Evolutionary conservation across 345 rosid genomes (phyloP), one percentile per base, ranked within the genome.

Genomic region (Eucalyptus regnans): DNA sequence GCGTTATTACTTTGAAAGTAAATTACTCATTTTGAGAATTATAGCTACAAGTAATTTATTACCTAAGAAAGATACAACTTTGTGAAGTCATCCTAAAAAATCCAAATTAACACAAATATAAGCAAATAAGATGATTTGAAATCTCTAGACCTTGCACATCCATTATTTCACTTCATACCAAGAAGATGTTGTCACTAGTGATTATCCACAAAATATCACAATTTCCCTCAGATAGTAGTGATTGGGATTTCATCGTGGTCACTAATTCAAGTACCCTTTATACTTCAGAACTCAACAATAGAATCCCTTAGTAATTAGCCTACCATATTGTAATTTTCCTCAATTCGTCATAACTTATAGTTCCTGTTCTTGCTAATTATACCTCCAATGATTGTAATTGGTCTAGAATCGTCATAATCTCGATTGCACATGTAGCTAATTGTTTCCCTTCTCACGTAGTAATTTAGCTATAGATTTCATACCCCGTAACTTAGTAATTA

Each of bases 241-340:
- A 71, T 71, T 18, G 0, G 83, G 0, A 71, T 0, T 9, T 37
- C 83, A 71, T 10, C 43, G 1, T 71, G 83, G 13, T 71, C 0
- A 68, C 44, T 68, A 68, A 71, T 71, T 71, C 7, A 71, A 33
- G 44, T 17, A 71, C 81, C 44, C 13, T 71, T 33, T 68, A 5
- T 33, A 33, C 44, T 37, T 71, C 44, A 8, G 44, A 71, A 71
- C 81, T 71, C 80, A 9, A 71, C 44, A 33, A 33, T 71, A 71
- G 81, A 71, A 71, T 71, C 81, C 11, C 3, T 33, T 33, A 71
- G 4, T 71, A 16, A 71, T 71, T 71, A 33, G 0, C 44, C 81
- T 18, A 71, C 44, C 81, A 71, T 17, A 0, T 33, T 18, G 4
- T 33, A 17, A 71, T 18, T 17, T 71, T 17, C 81, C 2, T 66